Conservation (phyloP, 2,329 filamentous ascomycete species). For the Fusarium stilboides region DNA sequence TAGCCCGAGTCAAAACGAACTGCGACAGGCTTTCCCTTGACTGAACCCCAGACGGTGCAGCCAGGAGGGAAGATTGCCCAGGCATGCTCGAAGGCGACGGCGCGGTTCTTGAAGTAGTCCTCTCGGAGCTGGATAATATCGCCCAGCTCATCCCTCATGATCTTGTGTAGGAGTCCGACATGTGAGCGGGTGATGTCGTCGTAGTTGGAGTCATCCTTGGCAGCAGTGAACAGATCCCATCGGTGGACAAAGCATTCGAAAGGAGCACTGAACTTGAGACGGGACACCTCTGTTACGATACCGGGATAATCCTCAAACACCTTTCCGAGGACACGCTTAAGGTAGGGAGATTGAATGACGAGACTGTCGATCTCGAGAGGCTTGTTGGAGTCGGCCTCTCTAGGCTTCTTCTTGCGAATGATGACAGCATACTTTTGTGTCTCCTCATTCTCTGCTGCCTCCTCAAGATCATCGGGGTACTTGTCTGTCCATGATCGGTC, state of each 20-base stretch:
- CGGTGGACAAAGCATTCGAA: constrained; percentile 78
- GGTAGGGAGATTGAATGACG: constrained; percentile 73
- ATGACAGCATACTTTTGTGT: constrained; percentile 74
- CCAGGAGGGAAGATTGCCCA: constrained; percentile 70
- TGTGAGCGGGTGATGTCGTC: constrained; percentile 63
- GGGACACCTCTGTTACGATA: constrained; percentile 71
- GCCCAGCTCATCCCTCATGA: constrained; percentile 66
- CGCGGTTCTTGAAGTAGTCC: constrained; percentile 67
- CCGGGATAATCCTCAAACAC: constrained; percentile 73
- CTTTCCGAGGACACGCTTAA: constrained; percentile 70
- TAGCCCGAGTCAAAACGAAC: constrained; percentile 57
- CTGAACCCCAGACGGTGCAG: constrained; percentile 57
- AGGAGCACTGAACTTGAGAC: constrained; percentile 72
- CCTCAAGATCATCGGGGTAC: constrained; percentile 67
- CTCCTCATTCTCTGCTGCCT: constrained; percentile 72
- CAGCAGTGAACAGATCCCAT: constrained; percentile 66
- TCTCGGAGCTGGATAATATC: constrained; percentile 65
- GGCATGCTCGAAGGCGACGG: constrained; percentile 67
- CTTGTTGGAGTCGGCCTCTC: constrained; percentile 71
- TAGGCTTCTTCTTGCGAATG: constrained; percentile 67
- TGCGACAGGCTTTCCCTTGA: constrained; percentile 58
- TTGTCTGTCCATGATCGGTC: constrained; percentile 70
- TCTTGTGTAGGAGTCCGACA: constrained; percentile 62
- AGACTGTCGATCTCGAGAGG: constrained; percentile 74
- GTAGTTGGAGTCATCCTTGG: constrained; percentile 58